These are phyloP conservation scores for Bromus sterilis DNA, from an alignment of 176 grass and related monocot genomes.

Conservation along the genomic window DNA sequence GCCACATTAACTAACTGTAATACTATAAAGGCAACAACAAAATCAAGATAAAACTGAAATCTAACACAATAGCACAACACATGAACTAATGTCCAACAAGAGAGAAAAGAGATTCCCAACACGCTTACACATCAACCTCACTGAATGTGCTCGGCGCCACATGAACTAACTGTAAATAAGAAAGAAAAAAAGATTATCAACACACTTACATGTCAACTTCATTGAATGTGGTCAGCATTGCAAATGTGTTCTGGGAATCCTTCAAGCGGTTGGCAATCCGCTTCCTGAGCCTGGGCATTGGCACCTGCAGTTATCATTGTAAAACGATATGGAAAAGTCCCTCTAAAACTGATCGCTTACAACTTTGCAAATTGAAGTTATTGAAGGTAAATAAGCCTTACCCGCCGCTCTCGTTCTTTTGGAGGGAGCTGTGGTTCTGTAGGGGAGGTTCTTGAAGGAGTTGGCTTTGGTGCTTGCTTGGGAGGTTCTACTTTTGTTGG, in stretches of 20 bases:
- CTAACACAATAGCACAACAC: neutral
- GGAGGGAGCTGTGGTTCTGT: constrained; percentile 95
- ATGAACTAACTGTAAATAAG: neutral
- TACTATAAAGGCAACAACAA: too few species aligned
- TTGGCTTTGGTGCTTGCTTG: constrained; percentile 38
- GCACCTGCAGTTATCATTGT: constrained; percentile 47
- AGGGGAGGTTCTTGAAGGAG: constrained; percentile 49
- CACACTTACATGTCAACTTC: constrained; percentile 94
- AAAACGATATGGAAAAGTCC: neutral
- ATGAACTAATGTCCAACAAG: neutral
- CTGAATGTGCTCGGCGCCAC: constrained; percentile 59
- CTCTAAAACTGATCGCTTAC: neutral
- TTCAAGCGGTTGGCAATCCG: constrained; percentile 93
- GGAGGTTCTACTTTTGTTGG: constrained; percentile 39
- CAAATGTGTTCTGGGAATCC: constrained; percentile 99
- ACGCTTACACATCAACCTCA: constrained; percentile 95
- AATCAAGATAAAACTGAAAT: neutral
- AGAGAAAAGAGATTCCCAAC: neutral
- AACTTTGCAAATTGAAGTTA: neutral
- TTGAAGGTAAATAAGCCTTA: constrained; percentile 22
- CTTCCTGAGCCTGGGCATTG: constrained; percentile 94
- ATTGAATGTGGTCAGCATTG: constrained; percentile 94
- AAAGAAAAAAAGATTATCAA: neutral
- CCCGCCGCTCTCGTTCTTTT: constrained; percentile 88
- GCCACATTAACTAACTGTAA: neutral